Evolutionary conservation across 371 early-diverging fungal species (phyloP), one percentile per base, ranked within the genome.

Genomic region (Apophysomyces sp.): DNA sequence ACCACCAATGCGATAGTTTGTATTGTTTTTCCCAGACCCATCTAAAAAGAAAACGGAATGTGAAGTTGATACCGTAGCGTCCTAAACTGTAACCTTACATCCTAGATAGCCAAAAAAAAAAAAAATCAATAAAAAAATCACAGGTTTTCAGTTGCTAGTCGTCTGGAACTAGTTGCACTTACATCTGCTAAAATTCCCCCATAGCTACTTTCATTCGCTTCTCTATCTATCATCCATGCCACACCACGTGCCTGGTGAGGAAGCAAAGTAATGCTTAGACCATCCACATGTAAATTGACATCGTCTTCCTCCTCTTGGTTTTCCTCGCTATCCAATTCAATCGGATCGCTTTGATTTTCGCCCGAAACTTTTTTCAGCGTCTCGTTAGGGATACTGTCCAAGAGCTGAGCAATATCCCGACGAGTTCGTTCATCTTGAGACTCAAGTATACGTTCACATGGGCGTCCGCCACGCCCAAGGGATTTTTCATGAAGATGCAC

Each of bases 1-100:
- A 84, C 62, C 8, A 95, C 80, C 24, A 93, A 75, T 3, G 88
- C 86, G 40, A 97, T 91, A 0, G 91, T 86, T 66, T 94, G 92
- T 24, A 96, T 73, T 0, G 97, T 96, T 74, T 97, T 95, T 26
- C 96, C 96, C 44, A 97, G 72, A 0, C 96, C 96, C 94, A 93
- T 90, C 62, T 83, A 40, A 27, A 24, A 15, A 44, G 31, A 24
- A 37, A 41, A 12, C 15, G 59, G 3, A 54, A 31, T 26, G n/a
- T 36, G 12, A 55, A n/a, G 55, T 40, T 26, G 29, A 21, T 27
- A 41, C 18, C 18, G 2, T n/a, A 41, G 4, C 15, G 26, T 13
- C n/a, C 1, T 27, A 39, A 18, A 24, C 37, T 26, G 8, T 8
- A 27, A 36, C 31, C 64, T 62, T 70, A 70, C 72, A 65, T 69